Evolutionary conservation across 2,329 filamentous ascomycete genomes (phyloP).

Genomic region (Xylariaceae sp.): DNA sequence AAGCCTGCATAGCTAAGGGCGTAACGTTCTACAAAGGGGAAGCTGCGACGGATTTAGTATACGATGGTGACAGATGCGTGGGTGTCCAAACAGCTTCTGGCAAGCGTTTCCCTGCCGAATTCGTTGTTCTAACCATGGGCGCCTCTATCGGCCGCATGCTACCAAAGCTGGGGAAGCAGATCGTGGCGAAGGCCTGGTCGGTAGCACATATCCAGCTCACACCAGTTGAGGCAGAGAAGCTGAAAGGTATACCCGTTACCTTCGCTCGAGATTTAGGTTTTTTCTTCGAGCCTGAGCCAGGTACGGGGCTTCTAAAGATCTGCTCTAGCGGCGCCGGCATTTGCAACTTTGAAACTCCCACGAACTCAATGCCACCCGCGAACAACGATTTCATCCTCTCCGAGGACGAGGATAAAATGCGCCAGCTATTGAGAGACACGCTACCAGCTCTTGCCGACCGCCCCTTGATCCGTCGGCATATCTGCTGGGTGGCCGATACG

Average conservation of each 20-base stretch:
- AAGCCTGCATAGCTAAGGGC: conserved; percentile 35
- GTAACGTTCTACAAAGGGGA: conserved; percentile 40
- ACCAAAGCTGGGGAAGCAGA: conserved; percentile 47
- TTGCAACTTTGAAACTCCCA: conserved; percentile 43
- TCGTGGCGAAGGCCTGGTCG: conserved; percentile 57
- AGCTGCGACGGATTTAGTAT: conserved; percentile 40
- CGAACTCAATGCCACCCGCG: conserved; percentile 41
- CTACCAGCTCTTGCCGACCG: conserved; percentile 31
- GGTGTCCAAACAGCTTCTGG: conserved; percentile 28
- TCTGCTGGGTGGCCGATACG: conserved; percentile 66
- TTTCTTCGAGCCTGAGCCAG: conserved; percentile 62
- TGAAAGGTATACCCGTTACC: conserved; percentile 59
- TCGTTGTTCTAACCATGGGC: conserved; percentile 52
- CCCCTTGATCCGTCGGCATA: conserved; percentile 52
- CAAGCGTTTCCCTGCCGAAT: conserved; percentile 30
- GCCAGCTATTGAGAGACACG: conserved; percentile 23
- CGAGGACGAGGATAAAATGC: conserved; percentile 51
- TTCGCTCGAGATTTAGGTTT: conserved; percentile 62
- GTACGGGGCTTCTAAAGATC: conserved; percentile 57
- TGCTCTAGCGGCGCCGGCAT: conserved; percentile 59
- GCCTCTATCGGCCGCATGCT: conserved; percentile 46
- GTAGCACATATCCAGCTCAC: conserved; percentile 59
- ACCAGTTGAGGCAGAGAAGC: conserved; percentile 48
- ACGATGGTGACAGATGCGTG: conserved; percentile 24
- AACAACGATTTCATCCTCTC: conserved; percentile 50